Base-by-base conservation (phyloP, 352 stramenopile species). In the Globisporangium apiculatum region DNA sequence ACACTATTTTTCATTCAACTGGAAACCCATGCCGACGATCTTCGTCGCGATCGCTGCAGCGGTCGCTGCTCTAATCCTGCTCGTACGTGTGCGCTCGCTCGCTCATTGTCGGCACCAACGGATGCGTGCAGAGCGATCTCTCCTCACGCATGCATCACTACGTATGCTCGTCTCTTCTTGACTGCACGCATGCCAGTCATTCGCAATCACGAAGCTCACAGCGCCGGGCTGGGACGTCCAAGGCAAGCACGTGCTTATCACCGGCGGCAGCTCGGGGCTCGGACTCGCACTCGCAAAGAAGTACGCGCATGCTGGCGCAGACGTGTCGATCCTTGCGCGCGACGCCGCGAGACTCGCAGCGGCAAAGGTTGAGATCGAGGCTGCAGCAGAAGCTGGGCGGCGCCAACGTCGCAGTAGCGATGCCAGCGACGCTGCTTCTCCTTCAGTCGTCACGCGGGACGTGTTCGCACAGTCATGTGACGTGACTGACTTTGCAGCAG, bases 401-500 rank as follows among this genome's bases (percentile, higher is more conserved):
- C 7, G 8, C 5, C 60, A 51, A 6, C 48, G n/a, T 7, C 11
- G n/a, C 6, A 10, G 41, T 46, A 15, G 2, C 41, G 41, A 46
- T 14, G 15, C 41, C 10, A 46, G 41, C 41, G 41, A n/a, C 41
- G 15, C 10, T 46, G 41, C 41, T 14, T 11, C 42, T 8, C 12
- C 73, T 1, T 48, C 49, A 31, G 24, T 31, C 24, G 24, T 31
- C 24, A 31, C 24, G 24, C 24, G 1, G 41, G 62, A 45, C 17
- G 82, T 93, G 31, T 93, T 92, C 64, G 71, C 71, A 24, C 69
- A 87, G 58, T 89, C 81, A 40, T 86, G 72, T 50, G 85, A 95
- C 46, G 83, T 95, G 42, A 76, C 79, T 35, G 66, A 83, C 62
- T 84, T 76, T 45, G 64, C 66, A 41, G 77, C 71, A 17, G 72